Percentiles rank a stretch among this genome's conserved stretches.
phyloP scores from a whole-genome alignment of 169 alveolate genomes.

The Babesia sp. region DNA sequence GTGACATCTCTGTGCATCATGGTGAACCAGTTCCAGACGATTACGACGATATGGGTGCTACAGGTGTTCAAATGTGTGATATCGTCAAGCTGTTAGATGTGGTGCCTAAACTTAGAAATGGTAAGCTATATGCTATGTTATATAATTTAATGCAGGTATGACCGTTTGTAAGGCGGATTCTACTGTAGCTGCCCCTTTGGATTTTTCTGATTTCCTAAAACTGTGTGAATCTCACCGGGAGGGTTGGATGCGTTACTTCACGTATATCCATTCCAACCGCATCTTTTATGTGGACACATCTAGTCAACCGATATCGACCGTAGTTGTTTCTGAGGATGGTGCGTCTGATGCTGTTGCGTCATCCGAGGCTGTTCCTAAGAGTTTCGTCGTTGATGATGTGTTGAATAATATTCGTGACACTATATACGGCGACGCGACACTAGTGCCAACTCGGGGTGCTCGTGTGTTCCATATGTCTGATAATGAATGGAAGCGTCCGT shows the following conservation, averaged over 20 bases:
- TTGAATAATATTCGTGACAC: slow-evolving; percentile 38
- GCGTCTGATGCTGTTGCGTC: neutral
- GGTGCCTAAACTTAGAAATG: neutral
- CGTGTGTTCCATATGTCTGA: slow-evolving; percentile 62
- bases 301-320: neutral
- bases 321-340: neutral
- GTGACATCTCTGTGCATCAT: neutral
- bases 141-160: too few relatives aligned
- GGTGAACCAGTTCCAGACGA: slow-evolving; percentile 3
- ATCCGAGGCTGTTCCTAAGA: neutral
- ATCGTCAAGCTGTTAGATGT: neutral
- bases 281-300: slow-evolving; percentile 48
- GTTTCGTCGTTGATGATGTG: slow-evolving; percentile 37
- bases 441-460: slow-evolving; percentile 27
- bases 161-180: too few relatives aligned
- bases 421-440: slow-evolving; percentile 36
- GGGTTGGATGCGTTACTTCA: slow-evolving; percentile 57
- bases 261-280: slow-evolving; percentile 42
- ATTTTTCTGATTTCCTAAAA: slow-evolving; percentile 7
- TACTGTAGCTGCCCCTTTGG: too few relatives aligned
- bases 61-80: slow-evolving; percentile 8
- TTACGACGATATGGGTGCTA: slow-evolving; percentile 34
- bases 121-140: too few relatives aligned
- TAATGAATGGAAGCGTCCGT: slow-evolving; percentile 68
- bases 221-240: slow-evolving; percentile 49